Evolutionary conservation across 768 basidiomycete genomes (phyloP), one percentile per base, ranked within the genome.

Genomic region (Boletellus sp.): DNA sequence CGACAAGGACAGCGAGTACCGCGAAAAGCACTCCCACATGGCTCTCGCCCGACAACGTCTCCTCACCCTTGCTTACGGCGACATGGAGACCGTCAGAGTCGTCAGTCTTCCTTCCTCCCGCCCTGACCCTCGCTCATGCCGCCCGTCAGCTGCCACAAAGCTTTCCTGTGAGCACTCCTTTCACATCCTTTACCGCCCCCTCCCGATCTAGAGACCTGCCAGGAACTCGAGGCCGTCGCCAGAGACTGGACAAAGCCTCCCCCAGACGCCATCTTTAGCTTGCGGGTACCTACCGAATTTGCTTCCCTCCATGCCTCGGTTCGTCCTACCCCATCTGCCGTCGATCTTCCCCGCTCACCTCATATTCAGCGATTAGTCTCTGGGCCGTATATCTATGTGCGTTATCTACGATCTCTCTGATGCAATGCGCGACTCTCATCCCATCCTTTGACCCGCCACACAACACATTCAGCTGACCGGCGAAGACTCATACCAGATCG

Each of bases 401-500:
- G 81, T 70, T 31, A 53, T 55, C 53, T 47, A 42, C 45, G 57
- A 57, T 52, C 47, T 17, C 44, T 24, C 39, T 42, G 44, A 40
- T 37, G 47, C 53, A 56, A 48, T 45, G 37, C 26, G 10, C 22
- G 42, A 26, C 32, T 32, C 44, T 57, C 46, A 55, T 51, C 24
- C 51, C 50, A 26, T 45, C 31, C 53, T 45, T 55, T 42, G 56
- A 36, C 48, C 60, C 61, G 58, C 61, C 60, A 40, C 37, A 53
- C 54, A 54, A 57, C 34, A 16, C 45, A 54, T 51, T 12, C 55
- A 91, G 89, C 73, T 92, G 50, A 88, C 86, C 13, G 79, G 85
- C 45, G 89, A 93, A 64, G 90, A 91, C 60, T 91, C 90, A 7
- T 93, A 83, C 65, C 87, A 91, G 72, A 91, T 93, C 54, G 89